Percentiles rank a stretch among this genome's conserved stretches.
Evolutionary conservation across 192 early-diverging fungal species (phyloP).

Genomic region (Dimargaris cristalligena): DNA sequence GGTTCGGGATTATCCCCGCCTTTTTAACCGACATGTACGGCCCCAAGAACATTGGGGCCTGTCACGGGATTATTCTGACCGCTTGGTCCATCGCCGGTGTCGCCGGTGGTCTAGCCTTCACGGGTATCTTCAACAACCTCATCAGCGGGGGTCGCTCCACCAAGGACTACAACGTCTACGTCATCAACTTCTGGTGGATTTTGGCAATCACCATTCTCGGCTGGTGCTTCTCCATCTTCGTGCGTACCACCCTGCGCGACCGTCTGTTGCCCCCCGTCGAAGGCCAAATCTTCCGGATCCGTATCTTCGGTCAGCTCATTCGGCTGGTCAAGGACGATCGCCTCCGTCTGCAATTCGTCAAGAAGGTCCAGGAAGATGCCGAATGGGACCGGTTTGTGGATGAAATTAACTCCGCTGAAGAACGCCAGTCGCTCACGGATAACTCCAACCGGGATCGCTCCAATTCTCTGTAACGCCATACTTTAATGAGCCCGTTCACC

Average conservation of each 20-base stretch:
- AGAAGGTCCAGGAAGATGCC: constrained; percentile 29
- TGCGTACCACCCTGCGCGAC: constrained; percentile 48
- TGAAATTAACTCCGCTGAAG: too few relatives aligned
- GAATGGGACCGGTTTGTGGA: constrained; percentile 22
- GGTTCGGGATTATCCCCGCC: constrained; percentile 59
- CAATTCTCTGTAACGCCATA: too few relatives aligned
- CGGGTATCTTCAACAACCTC: constrained; percentile 35
- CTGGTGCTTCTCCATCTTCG: constrained; percentile 34
- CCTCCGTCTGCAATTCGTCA: constrained; percentile 16
- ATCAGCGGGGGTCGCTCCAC: constrained; percentile 26
- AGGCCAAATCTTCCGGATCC: constrained; percentile 41
- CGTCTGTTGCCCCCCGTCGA: constrained; percentile 39
- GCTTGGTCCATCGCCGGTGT: constrained; percentile 57
- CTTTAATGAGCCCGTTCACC: too few relatives aligned
- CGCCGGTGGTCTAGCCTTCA: constrained; percentile 48
- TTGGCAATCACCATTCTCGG: constrained; percentile 34
- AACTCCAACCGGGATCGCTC: too few relatives aligned
- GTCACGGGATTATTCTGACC: constrained; percentile 58
- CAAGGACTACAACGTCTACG: constrained; percentile 27
- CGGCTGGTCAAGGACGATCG: constrained; percentile 20
- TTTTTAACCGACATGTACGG: constrained; percentile 64
- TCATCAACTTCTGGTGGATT: constrained; percentile 55
- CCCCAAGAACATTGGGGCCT: constrained; percentile 51
- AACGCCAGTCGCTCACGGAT: too few relatives aligned
- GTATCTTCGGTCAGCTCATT: constrained; percentile 40